These are phyloP conservation scores for Evernia prunastri DNA, from an alignment of 495 filamentous ascomycete species.

Conservation along the genomic window DNA sequence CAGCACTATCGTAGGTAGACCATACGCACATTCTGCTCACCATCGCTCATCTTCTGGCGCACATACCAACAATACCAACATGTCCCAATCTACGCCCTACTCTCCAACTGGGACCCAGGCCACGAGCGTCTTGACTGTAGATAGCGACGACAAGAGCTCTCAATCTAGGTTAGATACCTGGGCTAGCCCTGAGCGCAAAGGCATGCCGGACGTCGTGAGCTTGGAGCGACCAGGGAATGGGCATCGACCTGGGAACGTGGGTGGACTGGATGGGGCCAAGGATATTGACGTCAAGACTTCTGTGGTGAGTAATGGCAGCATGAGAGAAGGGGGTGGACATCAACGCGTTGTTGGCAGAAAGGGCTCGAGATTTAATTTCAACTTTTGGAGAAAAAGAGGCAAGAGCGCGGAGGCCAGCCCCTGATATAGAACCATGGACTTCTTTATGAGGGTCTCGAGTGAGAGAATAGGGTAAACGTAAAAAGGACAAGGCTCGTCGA, in stretches of 20 bases:
- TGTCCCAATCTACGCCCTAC: slow-evolving; percentile 31
- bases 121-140: slow-evolving; percentile 45
- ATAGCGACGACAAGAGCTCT: slow-evolving; percentile 41
- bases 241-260: slow-evolving; percentile 12
- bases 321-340: background rate
- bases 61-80: slow-evolving; percentile 34
- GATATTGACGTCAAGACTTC: slow-evolving; percentile 22
- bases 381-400: slow-evolving; percentile 26
- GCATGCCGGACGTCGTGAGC: slow-evolving; percentile 22
- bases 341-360: slow-evolving; percentile 23
- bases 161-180: slow-evolving; percentile 26
- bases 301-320: slow-evolving; percentile 15
- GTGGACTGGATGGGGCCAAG: slow-evolving; percentile 13
- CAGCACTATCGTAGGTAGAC: slow-evolving; percentile 10
- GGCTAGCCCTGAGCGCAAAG: slow-evolving; percentile 18
- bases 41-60: slow-evolving; percentile 28
- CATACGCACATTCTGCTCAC: slow-evolving; percentile 19
- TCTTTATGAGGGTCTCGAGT: background rate
- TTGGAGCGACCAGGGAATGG: slow-evolving; percentile 24
- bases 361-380: slow-evolving; percentile 23
- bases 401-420: slow-evolving; percentile 14
- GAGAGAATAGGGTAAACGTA: background rate
- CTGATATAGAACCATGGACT: background rate
- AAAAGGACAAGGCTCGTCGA: background rate
- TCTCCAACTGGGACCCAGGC: slow-evolving; percentile 47